Percentiles rank a stretch among this genome's conserved stretches.
Evolutionary conservation across 2,329 filamentous ascomycete genomes (phyloP).

Genomic region (Blastomyces emzantsi): DNA sequence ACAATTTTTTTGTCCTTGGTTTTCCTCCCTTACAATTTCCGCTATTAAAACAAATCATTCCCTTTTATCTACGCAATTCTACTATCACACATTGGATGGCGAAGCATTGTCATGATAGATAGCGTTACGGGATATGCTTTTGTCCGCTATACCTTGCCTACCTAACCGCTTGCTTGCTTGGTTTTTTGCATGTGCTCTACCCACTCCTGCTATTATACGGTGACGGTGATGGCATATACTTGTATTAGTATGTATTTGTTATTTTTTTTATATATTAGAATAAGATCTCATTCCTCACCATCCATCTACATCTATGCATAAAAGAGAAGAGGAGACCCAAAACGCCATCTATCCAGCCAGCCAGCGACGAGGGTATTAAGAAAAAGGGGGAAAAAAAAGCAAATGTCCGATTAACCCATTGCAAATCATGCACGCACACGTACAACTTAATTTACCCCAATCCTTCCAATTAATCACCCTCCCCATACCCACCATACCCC

Average conservation of each 20-base stretch:
- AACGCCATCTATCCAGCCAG: not conserved
- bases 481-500: not conserved
- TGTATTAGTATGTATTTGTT: slow-evolving; percentile 12
- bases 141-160: not conserved
- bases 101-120: slow-evolving; percentile 6
- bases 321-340: not conserved
- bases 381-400: too few species aligned
- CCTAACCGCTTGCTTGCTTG: not conserved
- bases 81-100: slow-evolving; percentile 1
- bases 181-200: not conserved
- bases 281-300: not conserved
- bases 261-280: not conserved
- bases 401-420: not conserved
- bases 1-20: slow-evolving; percentile 18
- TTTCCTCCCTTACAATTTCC: slow-evolving; percentile 8
- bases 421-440: not conserved
- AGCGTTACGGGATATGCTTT: not conserved
- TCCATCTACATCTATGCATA: not conserved
- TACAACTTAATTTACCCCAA: slow-evolving; percentile 11
- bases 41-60: not conserved
- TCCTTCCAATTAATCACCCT: slow-evolving; percentile 15
- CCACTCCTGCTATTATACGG: not conserved
- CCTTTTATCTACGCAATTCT: not conserved
- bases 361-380: not conserved
- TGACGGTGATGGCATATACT: slow-evolving; percentile 8